phyloP scores from a whole-genome alignment of 2,329 filamentous ascomycete genomes.

The Didymella exigua region DNA sequence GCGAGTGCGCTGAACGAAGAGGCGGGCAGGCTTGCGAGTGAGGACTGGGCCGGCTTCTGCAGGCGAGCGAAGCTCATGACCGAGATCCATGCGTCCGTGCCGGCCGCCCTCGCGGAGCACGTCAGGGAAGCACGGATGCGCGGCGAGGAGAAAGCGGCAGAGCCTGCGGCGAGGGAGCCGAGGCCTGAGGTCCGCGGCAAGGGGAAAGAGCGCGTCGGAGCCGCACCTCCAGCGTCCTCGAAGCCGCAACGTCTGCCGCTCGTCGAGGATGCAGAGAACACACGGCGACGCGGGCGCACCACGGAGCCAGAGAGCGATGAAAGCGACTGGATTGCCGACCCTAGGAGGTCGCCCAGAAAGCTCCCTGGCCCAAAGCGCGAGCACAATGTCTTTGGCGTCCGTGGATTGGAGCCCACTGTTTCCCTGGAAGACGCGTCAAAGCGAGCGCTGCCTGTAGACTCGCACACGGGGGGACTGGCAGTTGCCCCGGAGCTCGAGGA shows the following conservation, averaged over 20 bases:
- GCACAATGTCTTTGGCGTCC: conserved; percentile 41
- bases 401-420: conserved; percentile 30
- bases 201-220: conserved; percentile 29
- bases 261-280: conserved; percentile 45
- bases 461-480: conserved; percentile 4
- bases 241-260: conserved; percentile 27
- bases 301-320: conserved; percentile 38
- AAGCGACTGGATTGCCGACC: conserved; percentile 47
- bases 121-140: conserved; percentile 61
- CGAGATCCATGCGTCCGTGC: conserved; percentile 64
- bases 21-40: conserved; percentile 61
- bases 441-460: conserved; percentile 16
- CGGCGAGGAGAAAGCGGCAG: conserved; percentile 55
- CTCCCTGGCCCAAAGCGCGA: conserved; percentile 14
- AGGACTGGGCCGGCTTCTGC: conserved; percentile 64
- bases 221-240: conserved; percentile 20
- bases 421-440: conserved; percentile 31
- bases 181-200: conserved; percentile 31
- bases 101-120: conserved; percentile 50
- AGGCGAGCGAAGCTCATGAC: conserved; percentile 66
- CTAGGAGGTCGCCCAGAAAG: conserved; percentile 25
- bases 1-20: conserved; percentile 67
- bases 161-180: conserved; percentile 17
- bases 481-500: conserved; percentile 22
- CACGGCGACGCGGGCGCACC: conserved; percentile 25